A percentile compares a stretch with the other conserved stretches of the same genome.
Evolutionary conservation across 2,329 filamentous ascomycete species (phyloP).

Genomic region (Graphilbum fragrans): DNA sequence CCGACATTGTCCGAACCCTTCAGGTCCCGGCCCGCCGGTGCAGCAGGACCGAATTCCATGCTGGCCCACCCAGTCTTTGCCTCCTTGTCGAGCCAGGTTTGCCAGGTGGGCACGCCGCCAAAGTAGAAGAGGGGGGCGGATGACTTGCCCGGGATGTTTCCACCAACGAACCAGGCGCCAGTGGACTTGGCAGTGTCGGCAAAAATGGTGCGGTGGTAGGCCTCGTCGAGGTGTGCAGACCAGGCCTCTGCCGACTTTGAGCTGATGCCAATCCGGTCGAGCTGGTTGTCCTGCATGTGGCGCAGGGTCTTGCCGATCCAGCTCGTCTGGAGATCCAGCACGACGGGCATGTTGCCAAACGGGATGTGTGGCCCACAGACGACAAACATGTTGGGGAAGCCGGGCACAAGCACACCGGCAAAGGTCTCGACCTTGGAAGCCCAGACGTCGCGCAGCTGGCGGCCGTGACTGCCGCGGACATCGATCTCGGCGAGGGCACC

Average conservation of each 20-base stretch:
- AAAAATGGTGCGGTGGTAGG: slow-evolving; percentile 4
- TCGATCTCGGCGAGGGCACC: slow-evolving; percentile 20
- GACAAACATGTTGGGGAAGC: slow-evolving; percentile 10
- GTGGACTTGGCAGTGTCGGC: slow-evolving; percentile 2
- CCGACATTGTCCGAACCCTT: too few relatives aligned
- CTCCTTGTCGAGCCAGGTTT: slow-evolving; percentile 5
- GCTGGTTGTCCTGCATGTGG: slow-evolving; percentile 2
- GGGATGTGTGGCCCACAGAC: slow-evolving; percentile 9
- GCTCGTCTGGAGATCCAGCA: slow-evolving; percentile 5
- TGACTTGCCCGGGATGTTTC: slow-evolving; percentile 12
- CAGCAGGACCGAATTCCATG: neutral
- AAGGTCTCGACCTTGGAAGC: slow-evolving; percentile 16
- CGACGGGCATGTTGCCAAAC: slow-evolving; percentile 4
- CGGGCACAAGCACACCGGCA: slow-evolving; percentile 10
- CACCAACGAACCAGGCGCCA: slow-evolving; percentile 12
- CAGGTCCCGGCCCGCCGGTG: too few relatives aligned
- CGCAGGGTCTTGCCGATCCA: slow-evolving; percentile 6
- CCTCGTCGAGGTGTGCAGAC: neutral
- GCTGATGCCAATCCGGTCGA: slow-evolving; percentile 6
- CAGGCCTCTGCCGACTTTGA: slow-evolving; percentile 1
- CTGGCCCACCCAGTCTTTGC: neutral
- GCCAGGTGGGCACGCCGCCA: slow-evolving; percentile 3
- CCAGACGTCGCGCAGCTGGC: slow-evolving; percentile 18
- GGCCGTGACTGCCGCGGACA: slow-evolving; percentile 14
- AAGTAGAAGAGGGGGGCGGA: slow-evolving; percentile 9